Percentiles rank a stretch among this genome's conserved stretches.
phyloP scores from a whole-genome alignment of 1,139 yeast species.

The Debaryomyces nepalensis region DNA sequence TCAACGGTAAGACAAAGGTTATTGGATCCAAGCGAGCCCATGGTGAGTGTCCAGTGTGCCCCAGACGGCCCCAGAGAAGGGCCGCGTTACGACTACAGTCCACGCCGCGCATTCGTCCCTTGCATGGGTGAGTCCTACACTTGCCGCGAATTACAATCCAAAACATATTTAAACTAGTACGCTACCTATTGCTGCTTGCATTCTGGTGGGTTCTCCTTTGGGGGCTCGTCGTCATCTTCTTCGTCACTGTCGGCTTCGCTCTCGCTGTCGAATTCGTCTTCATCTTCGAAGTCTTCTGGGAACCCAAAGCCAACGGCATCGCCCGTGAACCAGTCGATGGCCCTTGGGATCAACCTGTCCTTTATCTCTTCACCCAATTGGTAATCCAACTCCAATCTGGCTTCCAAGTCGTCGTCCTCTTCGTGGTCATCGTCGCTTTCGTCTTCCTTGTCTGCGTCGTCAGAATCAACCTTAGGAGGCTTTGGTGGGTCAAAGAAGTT shows the following conservation, averaged over 20 bases:
- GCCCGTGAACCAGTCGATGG: slow-evolving; percentile 98
- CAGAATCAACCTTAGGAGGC: slow-evolving; percentile 59
- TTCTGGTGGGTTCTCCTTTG: slow-evolving; percentile 76
- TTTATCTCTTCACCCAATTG: slow-evolving; percentile 96
- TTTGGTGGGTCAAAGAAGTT: slow-evolving; percentile 94
- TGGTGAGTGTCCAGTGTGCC: too few relatives aligned
- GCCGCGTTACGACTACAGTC: too few relatives aligned
- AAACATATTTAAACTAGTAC: slow-evolving; percentile 7
- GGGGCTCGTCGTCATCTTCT: slow-evolving; percentile 56
- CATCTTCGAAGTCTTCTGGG: slow-evolving; percentile 49
- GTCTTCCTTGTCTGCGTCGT: slow-evolving; percentile 44
- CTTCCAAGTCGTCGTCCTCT: slow-evolving; percentile 77
- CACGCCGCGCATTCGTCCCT: too few relatives aligned
- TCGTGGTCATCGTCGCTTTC: slow-evolving; percentile 55
- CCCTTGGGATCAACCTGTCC: slow-evolving; percentile 94
- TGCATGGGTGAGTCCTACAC: too few relatives aligned
- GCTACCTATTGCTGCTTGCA: slow-evolving; percentile 69
- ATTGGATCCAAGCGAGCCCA: too few relatives aligned
- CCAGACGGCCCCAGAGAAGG: too few relatives aligned
- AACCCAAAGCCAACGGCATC: slow-evolving; percentile 75
- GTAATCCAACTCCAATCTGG: slow-evolving; percentile 87
- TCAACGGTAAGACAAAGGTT: too few relatives aligned
- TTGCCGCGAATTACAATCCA: too few relatives aligned
- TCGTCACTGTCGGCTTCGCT: slow-evolving; percentile 48
- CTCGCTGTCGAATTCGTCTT: slow-evolving; percentile 54